Evolutionary conservation across 2,329 filamentous ascomycete genomes (phyloP), one percentile per base, ranked within the genome.

Genomic region (Monosporascus ibericus): DNA sequence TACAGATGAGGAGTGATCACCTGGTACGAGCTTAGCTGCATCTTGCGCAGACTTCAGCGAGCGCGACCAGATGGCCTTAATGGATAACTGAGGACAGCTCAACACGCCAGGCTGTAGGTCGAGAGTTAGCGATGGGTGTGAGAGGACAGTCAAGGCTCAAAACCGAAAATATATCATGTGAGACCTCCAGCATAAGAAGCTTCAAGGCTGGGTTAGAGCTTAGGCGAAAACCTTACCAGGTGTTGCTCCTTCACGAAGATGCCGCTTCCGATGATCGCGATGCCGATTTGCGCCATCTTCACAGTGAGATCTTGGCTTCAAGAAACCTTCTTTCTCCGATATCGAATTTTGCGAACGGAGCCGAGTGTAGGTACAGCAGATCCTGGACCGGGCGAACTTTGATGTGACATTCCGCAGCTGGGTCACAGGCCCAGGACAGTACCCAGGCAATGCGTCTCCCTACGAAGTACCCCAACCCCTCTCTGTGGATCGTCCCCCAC

Each of bases 11-110:
- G 53, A 55, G 40, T 52, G 53, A 25, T 59, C 59, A 30, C 55
- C 50, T 18, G 60, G 59, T 3, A 72, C 60, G 20, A 67, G 62
- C 42, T 68, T 65, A 8, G 67, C 67, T 20, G 74, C 65, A 18
- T 62, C 62, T 54, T 74, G 55, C 3, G 78, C 78, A 2, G 78
- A 79, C 39, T 71, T 70, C 34, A 75, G 68, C 3, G 75, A 76
- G 48, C 79, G 76, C 8, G 78, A 81, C 68, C 81, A 85, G 48
- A 81, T 68, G 9, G 79, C 78, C 68, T 80, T 82, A 47, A 84
- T 68, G 4, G 68, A 65, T 25, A 83, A 65, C 4, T 62, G 55
- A 4, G 72, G 62, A 48, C 72, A 72, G 15, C 73, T 72, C 57
- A 75, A 68, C 49, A 82, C 73, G 6, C 80, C 80, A 5, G 80